Percentiles rank a stretch among this genome's conserved stretches.
phyloP scores from a whole-genome alignment of 371 early-diverging fungal species.

The Syncephalastrum contaminatum region DNA sequence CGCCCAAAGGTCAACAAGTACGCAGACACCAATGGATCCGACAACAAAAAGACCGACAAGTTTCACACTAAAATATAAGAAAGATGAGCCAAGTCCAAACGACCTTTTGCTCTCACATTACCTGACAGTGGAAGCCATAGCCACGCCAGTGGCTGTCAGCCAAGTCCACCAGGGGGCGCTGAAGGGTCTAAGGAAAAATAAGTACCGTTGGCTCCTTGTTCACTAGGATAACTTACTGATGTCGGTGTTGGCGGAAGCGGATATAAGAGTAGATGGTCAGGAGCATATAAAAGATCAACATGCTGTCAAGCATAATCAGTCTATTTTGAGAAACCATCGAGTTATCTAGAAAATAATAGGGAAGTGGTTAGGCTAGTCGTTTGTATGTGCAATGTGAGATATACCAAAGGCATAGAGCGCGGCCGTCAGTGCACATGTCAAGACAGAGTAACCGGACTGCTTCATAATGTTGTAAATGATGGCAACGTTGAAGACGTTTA shows the following conservation, averaged over 20 bases:
- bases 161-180: slow-evolving; percentile 71
- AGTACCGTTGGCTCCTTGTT: background rate
- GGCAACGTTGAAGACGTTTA: slow-evolving; percentile 78
- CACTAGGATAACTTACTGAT: slow-evolving; percentile 43
- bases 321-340: slow-evolving; percentile 89
- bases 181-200: slow-evolving; percentile 54
- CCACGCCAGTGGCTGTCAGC: slow-evolving; percentile 70
- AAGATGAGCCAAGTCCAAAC: background rate
- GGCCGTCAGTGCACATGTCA: slow-evolving; percentile 77
- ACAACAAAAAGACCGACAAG: slow-evolving; percentile 94
- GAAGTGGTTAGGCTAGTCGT: background rate
- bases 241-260: slow-evolving; percentile 78
- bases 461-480: slow-evolving; percentile 84
- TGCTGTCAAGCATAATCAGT: slow-evolving; percentile 91
- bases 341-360: slow-evolving; percentile 60
- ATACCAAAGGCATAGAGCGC: slow-evolving; percentile 83
- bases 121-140: slow-evolving; percentile 68
- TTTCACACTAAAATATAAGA: slow-evolving; percentile 70
- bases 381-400: background rate
- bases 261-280: slow-evolving; percentile 83
- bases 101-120: slow-evolving; percentile 15
- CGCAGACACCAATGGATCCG: slow-evolving; percentile 80
- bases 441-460: slow-evolving; percentile 80
- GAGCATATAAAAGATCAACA: slow-evolving; percentile 88
- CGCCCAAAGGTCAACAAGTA: slow-evolving; percentile 90